Evolutionary conservation across 2,329 filamentous ascomycete genomes (phyloP).

Genomic region (Monilinia laxa): DNA sequence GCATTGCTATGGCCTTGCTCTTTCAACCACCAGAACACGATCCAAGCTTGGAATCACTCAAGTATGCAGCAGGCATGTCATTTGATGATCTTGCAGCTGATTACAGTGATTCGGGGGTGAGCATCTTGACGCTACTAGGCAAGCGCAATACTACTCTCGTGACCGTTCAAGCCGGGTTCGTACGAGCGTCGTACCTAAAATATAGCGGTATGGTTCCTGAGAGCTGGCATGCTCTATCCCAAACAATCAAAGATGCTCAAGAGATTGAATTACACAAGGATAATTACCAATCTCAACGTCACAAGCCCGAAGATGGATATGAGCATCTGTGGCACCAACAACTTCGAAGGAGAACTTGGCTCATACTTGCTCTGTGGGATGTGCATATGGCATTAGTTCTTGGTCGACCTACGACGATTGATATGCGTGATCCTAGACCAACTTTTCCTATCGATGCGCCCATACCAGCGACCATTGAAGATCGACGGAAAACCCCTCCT

Average conservation of each 20-base stretch:
- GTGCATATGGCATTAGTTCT: conserved; percentile 42
- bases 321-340: conserved; percentile 60
- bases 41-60: conserved; percentile 53
- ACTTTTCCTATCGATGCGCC: conserved; percentile 55
- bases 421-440: conserved; percentile 49
- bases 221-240: conserved; percentile 48
- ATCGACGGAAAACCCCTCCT: conserved; percentile 50
- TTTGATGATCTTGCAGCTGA: conserved; percentile 61
- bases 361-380: conserved; percentile 51
- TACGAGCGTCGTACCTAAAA: conserved; percentile 57
- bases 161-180: conserved; percentile 57
- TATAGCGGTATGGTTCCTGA: conserved; percentile 59
- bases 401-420: conserved; percentile 48
- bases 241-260: conserved; percentile 60
- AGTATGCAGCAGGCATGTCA: conserved; percentile 58
- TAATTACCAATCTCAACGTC: conserved; percentile 46
- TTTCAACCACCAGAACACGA: conserved; percentile 51
- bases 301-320: conserved; percentile 49
- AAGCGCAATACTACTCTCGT: conserved; percentile 57
- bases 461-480: conserved; percentile 43
- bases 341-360: conserved; percentile 55
- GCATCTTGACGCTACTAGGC: conserved; percentile 54
- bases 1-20: conserved; percentile 55
- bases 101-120: conserved; percentile 58
- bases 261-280: conserved; percentile 60